Evolutionary conservation across 2,329 filamentous ascomycete genomes (phyloP).

Genomic region (Neoarthrinium moseri): DNA sequence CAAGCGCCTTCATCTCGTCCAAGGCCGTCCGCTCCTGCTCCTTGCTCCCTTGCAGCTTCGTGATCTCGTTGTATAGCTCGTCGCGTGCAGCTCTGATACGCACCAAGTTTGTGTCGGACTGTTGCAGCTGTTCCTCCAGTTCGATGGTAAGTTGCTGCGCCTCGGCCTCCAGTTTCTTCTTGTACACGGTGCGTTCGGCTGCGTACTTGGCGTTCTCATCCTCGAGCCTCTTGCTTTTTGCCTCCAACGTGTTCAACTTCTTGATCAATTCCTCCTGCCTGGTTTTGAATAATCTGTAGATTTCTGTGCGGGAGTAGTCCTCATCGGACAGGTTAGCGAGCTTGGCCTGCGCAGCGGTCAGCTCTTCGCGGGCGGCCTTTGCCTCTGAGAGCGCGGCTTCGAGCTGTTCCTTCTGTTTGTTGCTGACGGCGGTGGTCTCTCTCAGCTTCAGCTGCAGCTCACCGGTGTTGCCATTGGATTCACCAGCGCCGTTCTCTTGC

Average conservation of each 20-base stretch:
- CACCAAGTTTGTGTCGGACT: constrained; percentile 80
- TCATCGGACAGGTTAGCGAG: constrained; percentile 80
- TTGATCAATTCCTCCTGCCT: constrained; percentile 93
- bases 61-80: constrained; percentile 79
- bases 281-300: constrained; percentile 87
- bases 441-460: constrained; percentile 75
- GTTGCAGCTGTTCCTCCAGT: constrained; percentile 76
- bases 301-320: constrained; percentile 87
- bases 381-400: constrained; percentile 77
- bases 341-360: constrained; percentile 69
- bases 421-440: constrained; percentile 72
- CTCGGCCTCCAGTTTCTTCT: constrained; percentile 79
- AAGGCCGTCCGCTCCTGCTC: constrained; percentile 71
- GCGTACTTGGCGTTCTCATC: constrained; percentile 85
- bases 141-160: constrained; percentile 70
- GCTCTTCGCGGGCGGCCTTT: constrained; percentile 70
- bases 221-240: constrained; percentile 78
- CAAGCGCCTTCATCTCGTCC: constrained; percentile 76
- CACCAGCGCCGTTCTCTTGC: constrained; percentile 53
- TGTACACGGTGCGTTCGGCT: constrained; percentile 79
- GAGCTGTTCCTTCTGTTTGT: constrained; percentile 86
- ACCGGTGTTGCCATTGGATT: constrained; percentile 55
- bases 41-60: constrained; percentile 74
- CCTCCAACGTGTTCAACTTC: constrained; percentile 87
- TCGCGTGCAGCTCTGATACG: constrained; percentile 83